Evolutionary conservation across 148 eudicot species (phyloP).

Genomic region (Rhododendron williamsianum): DNA sequence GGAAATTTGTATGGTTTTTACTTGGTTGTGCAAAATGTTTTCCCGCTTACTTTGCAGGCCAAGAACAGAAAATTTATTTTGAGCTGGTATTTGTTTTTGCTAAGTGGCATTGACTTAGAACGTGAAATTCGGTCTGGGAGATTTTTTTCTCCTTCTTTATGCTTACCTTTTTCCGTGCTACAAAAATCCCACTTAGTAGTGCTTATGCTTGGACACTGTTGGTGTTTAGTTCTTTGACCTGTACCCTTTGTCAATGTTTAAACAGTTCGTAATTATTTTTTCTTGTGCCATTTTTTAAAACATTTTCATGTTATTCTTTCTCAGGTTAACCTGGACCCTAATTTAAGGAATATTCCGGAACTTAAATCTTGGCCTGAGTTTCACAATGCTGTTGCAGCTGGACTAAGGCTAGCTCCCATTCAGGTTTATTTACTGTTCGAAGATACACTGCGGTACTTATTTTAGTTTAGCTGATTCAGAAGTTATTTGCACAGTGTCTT

Average conservation of each 20-base stretch:
- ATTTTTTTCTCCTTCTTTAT: neutral
- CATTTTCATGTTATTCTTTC: conserved; percentile 6
- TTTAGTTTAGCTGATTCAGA: neutral
- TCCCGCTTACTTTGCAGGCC: neutral
- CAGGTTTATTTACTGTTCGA: conserved; percentile 43
- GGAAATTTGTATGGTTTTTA: neutral
- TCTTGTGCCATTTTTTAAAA: neutral
- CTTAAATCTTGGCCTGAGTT: conserved; percentile 97
- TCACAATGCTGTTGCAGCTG: conserved; percentile 99
- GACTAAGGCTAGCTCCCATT: conserved; percentile 69
- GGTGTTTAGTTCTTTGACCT: neutral
- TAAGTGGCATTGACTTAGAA: neutral
- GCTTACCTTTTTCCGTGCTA: neutral
- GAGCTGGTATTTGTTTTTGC: neutral
- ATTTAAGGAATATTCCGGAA: conserved; percentile 76
- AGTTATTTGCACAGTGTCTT: neutral
- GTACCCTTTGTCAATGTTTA: neutral
- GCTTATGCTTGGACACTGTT: neutral
- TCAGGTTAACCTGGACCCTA: conserved; percentile 92
- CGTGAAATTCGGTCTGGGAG: neutral
- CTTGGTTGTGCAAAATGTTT: neutral
- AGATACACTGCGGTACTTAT: neutral
- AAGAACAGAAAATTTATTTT: neutral
- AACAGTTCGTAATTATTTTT: neutral
- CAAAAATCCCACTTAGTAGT: neutral